Evolutionary conservation across 805 yeast genomes (phyloP), one percentile per base, ranked within the genome.

Genomic region (Gaillardinia entomophila): DNA sequence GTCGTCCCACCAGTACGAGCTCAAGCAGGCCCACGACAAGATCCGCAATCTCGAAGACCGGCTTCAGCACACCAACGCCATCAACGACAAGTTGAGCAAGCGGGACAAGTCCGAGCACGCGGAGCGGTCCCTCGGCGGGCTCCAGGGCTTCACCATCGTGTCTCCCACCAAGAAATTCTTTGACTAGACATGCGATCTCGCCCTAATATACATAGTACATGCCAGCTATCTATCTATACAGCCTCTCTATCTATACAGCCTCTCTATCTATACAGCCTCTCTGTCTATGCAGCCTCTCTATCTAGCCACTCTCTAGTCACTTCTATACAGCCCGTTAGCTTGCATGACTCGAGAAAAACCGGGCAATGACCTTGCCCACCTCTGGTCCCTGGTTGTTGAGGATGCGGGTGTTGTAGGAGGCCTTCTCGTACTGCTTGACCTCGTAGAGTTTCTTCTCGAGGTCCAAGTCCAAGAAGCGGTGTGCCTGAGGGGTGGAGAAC

Each of bases 401-500:
- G 22, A 42, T 42, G 30, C 51, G 45, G 28, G 70, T 57, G 22
- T 49, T 51, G 30, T 56, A 52, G 12, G 51, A 40, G 26, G 51
- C 46, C 31, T 48, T 46, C 32, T 60, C 57, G 30, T 45, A 55
- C 13, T 52, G 47, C 3, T 50, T 45, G 13, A 45, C 40, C 18
- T 53, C 53, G 13, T 66, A 41, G 12, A 28, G 14, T 11, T 49
- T 47, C 13, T 30, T 31, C 12, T 46, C 36, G 31, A 31, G 35
- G 28, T 46, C 43, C 15, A 35, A 13, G 29, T 49, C 39, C 32
- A 55, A 51, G 39, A 61, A 37, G 15, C 43, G 55, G 16, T 53
- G 31, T 2, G 60, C 46, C 18, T 48, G 49, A 3, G 55, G 65
- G 0, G 61, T 59, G 16, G 60, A 49, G 48, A 84, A 88, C 52